Percentiles rank a stretch among this genome's conserved stretches.
phyloP scores from a whole-genome alignment of 2,329 filamentous ascomycete genomes.

The Nothophaeocryptopus gaeumannii region DNA sequence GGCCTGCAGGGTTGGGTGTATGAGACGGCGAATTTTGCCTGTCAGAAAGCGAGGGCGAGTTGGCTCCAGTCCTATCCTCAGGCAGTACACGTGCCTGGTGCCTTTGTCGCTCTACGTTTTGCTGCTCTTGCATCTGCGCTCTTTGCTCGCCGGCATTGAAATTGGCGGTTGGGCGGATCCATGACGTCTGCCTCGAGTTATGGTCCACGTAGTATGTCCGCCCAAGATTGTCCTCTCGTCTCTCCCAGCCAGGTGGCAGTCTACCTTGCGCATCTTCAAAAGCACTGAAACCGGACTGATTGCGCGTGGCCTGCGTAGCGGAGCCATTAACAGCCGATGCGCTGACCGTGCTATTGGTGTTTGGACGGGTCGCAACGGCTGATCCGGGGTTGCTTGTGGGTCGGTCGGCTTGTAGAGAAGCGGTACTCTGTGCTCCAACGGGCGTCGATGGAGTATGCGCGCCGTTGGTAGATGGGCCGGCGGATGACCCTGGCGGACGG shows the following conservation, averaged over 20 bases:
- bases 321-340: background rate
- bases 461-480: conserved; percentile 38
- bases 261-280: conserved; percentile 96
- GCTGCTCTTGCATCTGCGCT: conserved; percentile 80
- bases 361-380: conserved; percentile 24
- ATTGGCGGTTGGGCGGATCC: conserved; percentile 81
- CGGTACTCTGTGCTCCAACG: conserved; percentile 38
- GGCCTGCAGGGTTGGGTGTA: conserved; percentile 31
- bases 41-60: conserved; percentile 71
- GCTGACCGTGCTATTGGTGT: conserved; percentile 17
- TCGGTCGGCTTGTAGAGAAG: conserved; percentile 32
- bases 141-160: conserved; percentile 74
- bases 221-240: conserved; percentile 89
- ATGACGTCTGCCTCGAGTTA: conserved; percentile 93
- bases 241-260: conserved; percentile 90
- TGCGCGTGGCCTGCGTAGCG: conserved; percentile 4
- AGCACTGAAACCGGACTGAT: conserved; percentile 64
- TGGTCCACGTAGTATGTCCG: conserved; percentile 98
- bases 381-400: conserved; percentile 29
- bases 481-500: conserved; percentile 42
- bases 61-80: conserved; percentile 90
- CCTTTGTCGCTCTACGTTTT: conserved; percentile 84
- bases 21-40: conserved; percentile 35
- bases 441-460: conserved; percentile 39
- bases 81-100: conserved; percentile 95